Conservation (phyloP, 1,284 basidiomycete genomes). For the Omphalotus olearius region DNA sequence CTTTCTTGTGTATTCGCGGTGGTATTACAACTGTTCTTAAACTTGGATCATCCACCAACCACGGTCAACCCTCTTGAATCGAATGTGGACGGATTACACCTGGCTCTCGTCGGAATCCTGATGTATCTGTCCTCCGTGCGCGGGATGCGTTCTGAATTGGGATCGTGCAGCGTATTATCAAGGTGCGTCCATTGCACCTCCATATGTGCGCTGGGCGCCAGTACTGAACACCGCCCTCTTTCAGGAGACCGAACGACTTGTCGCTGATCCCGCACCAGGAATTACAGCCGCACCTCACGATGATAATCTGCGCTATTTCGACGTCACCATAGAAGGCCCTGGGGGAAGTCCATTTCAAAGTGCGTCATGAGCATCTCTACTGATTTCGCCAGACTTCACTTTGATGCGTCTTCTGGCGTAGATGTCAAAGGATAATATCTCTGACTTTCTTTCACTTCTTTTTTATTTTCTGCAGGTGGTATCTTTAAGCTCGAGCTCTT, state of each 20-base stretch:
- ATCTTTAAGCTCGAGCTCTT: constrained; percentile 95
- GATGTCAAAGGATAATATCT: neutral
- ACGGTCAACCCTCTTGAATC: too few relatives aligned
- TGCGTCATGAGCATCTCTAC: constrained; percentile 37
- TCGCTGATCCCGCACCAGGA: constrained; percentile 94
- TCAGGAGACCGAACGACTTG: constrained; percentile 95
- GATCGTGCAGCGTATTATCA: constrained; percentile 15
- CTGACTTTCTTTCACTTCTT: neutral
- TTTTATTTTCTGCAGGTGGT: constrained; percentile 55
- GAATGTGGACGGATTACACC: too few relatives aligned
- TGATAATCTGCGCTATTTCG: constrained; percentile 98
- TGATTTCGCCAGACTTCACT: neutral
- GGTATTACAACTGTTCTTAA: neutral
- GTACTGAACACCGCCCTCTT: neutral
- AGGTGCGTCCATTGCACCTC: neutral
- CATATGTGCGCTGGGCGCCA: neutral
- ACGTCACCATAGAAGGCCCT: constrained; percentile 95
- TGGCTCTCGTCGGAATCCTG: too few relatives aligned
- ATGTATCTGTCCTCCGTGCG: too few relatives aligned
- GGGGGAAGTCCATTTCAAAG: constrained; percentile 93
- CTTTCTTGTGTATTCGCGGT: neutral
- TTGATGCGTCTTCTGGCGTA: neutral
- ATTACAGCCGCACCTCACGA: constrained; percentile 94
- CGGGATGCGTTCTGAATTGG: too few relatives aligned
- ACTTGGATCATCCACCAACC: neutral